Evolutionary conservation across 768 basidiomycete genomes (phyloP), one percentile per base, ranked within the genome.

Genomic region (Punctularia strigosozonata): DNA sequence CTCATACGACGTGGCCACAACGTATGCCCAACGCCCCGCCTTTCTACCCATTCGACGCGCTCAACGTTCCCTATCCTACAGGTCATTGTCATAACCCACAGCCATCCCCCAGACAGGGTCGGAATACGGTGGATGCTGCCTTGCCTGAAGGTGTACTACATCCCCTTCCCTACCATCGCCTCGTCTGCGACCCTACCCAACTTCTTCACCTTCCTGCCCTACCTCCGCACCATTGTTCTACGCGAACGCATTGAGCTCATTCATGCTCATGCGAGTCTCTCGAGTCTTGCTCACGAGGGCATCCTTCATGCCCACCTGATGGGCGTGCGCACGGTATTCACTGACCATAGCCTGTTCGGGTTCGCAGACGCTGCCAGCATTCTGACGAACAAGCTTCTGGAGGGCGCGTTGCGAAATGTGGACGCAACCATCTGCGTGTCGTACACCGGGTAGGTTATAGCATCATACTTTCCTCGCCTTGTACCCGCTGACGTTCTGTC

Each of bases 331-430:
- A 90, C 89, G 0, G 85, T 97, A 7, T 94, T 98, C 56, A 98
- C 95, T 1, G 95, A 99, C 57, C 94, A 99, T 50, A 90, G 86
- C 50, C 59, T 99, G 20, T 98, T 98, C 49, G 94, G 91, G 2
- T 91, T 99, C 52, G 92, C 88, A 23, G 92, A 97, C 52, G 92
- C 95, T 13, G 92, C 91, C 1, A 91, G 92, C 48, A 94, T 99
- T 28, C 65, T 97, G 46, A 97, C 95, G 4, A 99, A 99, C 64
- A 99, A 99, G 57, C 71, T 99, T 24, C 65, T 98, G 28, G 83
- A 76, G 8, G 90, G 75, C 4, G 80, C 85, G 2, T 63, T 99
- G 51, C 74, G 79, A 43, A 91, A 94, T 53, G 87, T 92, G 0
- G 94, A 98, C 48, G 89, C 82, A 0, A 88, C 86, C 1, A 91